Evolutionary conservation across 148 eudicot genomes (phyloP).

Genomic region (Rhododendron ovatum): DNA sequence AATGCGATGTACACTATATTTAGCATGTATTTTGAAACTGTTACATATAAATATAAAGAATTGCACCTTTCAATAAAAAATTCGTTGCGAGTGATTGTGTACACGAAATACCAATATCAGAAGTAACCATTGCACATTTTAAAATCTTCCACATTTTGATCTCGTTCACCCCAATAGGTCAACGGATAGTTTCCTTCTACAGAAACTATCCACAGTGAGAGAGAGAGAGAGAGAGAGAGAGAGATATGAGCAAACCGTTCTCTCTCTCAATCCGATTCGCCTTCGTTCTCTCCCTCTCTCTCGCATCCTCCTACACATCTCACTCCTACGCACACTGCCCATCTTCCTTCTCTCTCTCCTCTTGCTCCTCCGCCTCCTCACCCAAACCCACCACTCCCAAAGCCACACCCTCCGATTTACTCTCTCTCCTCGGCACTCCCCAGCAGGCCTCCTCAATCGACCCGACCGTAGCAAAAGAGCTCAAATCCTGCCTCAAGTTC

Average conservation of each 20-base stretch:
- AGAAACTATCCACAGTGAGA: neutral
- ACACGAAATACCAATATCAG: too few relatives aligned
- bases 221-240: neutral
- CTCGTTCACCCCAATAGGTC: neutral
- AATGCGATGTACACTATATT: too few relatives aligned
- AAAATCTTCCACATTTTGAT: neutral
- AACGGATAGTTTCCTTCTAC: neutral
- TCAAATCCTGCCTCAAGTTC: slow-evolving; percentile 73
- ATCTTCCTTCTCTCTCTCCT: slow-evolving; percentile 7
- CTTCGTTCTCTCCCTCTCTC: slow-evolving; percentile 45
- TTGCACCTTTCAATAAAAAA: too few relatives aligned
- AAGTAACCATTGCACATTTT: too few relatives aligned
- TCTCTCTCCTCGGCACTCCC: slow-evolving; percentile 64
- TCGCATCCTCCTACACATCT: slow-evolving; percentile 26
- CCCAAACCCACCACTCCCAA: slow-evolving; percentile 26
- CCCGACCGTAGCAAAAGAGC: slow-evolving; percentile 34
- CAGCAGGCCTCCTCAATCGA: slow-evolving; percentile 42
- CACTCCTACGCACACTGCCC: slow-evolving; percentile 12
- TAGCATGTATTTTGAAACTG: too few relatives aligned
- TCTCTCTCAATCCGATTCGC: slow-evolving; percentile 41
- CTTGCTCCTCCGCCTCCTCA: slow-evolving; percentile 3
- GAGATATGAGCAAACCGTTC: slow-evolving; percentile 17
- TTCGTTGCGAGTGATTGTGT: too few relatives aligned
- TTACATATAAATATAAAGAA: too few relatives aligned
- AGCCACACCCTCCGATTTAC: slow-evolving; percentile 67